Evolutionary conservation across 2,329 filamentous ascomycete species (phyloP), one percentile per base, ranked within the genome.

Genomic region (Neofusicoccum sp.): DNA sequence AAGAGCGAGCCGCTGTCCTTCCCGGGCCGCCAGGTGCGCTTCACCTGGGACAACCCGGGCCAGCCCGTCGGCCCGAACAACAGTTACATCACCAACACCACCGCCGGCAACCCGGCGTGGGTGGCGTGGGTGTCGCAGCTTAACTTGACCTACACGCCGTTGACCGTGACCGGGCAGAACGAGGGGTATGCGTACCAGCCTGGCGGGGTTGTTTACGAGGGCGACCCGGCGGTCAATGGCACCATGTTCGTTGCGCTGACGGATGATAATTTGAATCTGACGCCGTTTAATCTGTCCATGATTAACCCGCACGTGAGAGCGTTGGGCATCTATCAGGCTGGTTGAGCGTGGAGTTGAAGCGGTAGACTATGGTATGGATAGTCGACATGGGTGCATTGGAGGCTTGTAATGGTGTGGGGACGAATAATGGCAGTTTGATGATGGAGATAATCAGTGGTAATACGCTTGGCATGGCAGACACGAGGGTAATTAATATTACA

Each of bases 231-330:
- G 1, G 80, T 89, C 54, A 95, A 95, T 65, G 88, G 84, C 0
- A 95, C 91, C 3, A 89, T 92, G 75, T 95, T 93, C 70, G 77
- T 96, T 48, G 88, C 86, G 0, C 70, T 96, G 9, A 93, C 90
- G 0, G 90, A 93, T 67, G 70, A 73, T 0, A 82, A 92, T 65
- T 65, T 87, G 0, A 86, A 79, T 63, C 80, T 93, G 2, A 93
- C 90, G 6, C 88, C 90, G 0, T 93, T 90, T 74, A 95, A 95
- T 70, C 62, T 93, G 62, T 84, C 79, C 26, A 80, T 84, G 80
- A 79, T 93, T 20, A 93, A 95, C 65, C 86, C 89, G 0, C 89
- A 92, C 67, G 87, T 95, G 36, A 84, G 85, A 60, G 90, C 90
- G 24, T 79, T 92, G 58, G 88, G 85, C 58, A 70, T 95, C 38